These are phyloP conservation scores for Penicillium sp. DNA, from an alignment of 2,329 filamentous ascomycete species.

Conservation along the genomic window DNA sequence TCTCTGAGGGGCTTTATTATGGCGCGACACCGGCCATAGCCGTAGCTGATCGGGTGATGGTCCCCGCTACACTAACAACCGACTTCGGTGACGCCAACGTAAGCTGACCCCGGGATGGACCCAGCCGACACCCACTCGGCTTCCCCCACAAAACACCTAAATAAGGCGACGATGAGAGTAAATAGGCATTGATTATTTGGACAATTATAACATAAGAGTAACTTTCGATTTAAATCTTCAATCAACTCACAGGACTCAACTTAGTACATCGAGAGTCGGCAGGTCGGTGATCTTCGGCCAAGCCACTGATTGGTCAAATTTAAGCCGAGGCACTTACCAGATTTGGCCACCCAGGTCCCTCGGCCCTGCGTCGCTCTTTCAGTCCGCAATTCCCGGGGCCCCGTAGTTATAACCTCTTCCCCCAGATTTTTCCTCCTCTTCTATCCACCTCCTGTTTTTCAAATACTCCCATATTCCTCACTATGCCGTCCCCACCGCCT, in stretches of 20 bases:
- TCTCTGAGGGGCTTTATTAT: not conserved
- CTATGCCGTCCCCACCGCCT: slow-evolving; percentile 48
- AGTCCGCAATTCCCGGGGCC: not conserved
- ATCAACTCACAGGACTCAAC: not conserved
- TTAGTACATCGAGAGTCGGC: not conserved
- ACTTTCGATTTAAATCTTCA: fast-evolving
- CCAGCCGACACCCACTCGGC: slow-evolving; percentile 8
- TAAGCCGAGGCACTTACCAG: slow-evolving; percentile 25
- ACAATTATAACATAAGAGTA: not conserved
- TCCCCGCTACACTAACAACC: not conserved
- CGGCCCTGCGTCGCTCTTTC: slow-evolving; percentile 15
- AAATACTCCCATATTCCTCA: slow-evolving; percentile 2
- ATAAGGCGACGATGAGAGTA: not conserved
- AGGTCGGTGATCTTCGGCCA: slow-evolving; percentile 11
- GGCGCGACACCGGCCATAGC: not conserved
- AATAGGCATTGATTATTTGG: not conserved
- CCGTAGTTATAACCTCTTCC: slow-evolving; percentile 9
- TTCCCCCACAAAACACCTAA: slow-evolving; percentile 1
- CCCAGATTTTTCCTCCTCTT: slow-evolving; percentile 3
- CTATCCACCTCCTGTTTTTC: not conserved
- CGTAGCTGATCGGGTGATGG: not conserved
- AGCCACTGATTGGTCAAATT: slow-evolving; percentile 4
- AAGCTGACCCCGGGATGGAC: slow-evolving; percentile 17
- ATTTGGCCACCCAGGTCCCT: slow-evolving; percentile 18
- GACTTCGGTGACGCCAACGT: slow-evolving; percentile 7